Percentiles rank a stretch among this genome's conserved stretches.
Conservation (phyloP, 495 filamentous ascomycete genomes). For the Xylaria curta region DNA sequence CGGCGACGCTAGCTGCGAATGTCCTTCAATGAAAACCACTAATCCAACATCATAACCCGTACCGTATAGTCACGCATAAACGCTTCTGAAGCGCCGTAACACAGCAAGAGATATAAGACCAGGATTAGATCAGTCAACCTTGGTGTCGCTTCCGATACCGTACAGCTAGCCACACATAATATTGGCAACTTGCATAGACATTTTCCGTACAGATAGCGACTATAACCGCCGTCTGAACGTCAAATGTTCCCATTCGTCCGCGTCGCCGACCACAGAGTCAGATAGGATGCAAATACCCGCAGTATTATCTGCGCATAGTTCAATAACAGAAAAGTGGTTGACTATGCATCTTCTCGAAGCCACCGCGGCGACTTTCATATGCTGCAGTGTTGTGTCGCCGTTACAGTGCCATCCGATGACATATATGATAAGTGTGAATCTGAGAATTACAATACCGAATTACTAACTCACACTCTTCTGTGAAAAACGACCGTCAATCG, state of each 20-base stretch:
- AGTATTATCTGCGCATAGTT: background rate
- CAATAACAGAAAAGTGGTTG: background rate
- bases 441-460: no score
- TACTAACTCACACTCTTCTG: no score
- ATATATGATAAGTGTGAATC: no score
- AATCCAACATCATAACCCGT: background rate
- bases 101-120: background rate
- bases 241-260: background rate
- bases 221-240: background rate
- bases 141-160: background rate
- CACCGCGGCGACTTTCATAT: background rate
- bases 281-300: background rate
- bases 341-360: background rate
- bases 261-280: background rate
- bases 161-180: background rate
- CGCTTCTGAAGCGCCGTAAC: background rate
- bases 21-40: background rate
- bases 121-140: background rate
- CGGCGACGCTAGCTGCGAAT: no score
- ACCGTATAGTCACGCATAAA: background rate
- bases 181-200: background rate
- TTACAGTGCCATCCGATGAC: background rate
- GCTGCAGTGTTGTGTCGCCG: background rate
- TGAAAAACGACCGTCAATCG: no score
- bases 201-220: background rate